A percentile compares a stretch with the other conserved stretches of the same genome.
These are phyloP conservation scores for Sutorius eximius DNA, from an alignment of 1,284 basidiomycete species.

Conservation along the genomic window DNA sequence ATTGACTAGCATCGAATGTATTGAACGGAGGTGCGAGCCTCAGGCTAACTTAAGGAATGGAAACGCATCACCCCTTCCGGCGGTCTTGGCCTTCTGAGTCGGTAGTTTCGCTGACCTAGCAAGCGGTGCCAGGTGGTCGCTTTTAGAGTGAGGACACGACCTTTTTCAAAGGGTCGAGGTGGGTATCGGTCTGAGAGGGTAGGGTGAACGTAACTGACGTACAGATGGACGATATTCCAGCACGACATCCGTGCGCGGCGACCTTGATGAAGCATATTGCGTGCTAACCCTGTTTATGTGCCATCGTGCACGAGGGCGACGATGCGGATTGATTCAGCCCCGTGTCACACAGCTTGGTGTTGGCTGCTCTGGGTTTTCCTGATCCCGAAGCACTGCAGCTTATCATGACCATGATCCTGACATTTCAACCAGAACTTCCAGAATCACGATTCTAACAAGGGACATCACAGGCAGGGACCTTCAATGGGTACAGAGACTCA, in stretches of 20 bases:
- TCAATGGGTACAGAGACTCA: neutral
- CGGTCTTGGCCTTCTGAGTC: neutral
- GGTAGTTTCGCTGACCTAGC: neutral
- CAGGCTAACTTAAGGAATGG: neutral
- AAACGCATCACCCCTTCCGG: neutral
- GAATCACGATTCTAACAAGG: neutral
- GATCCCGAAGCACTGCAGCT: neutral
- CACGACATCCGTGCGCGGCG: neutral
- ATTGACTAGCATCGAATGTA: neutral
- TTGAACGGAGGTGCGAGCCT: neutral
- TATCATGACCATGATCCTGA: neutral
- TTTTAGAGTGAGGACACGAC: neutral
- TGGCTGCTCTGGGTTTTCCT: neutral
- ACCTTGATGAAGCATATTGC: neutral
- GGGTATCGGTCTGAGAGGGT: neutral
- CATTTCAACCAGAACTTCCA: neutral
- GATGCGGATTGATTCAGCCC: neutral
- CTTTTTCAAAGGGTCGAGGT: neutral
- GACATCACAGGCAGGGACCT: neutral
- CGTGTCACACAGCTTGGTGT: neutral
- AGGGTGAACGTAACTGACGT: neutral
- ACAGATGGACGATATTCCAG: neutral
- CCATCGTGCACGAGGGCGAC: neutral
- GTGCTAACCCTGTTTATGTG: neutral
- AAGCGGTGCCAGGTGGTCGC: neutral